Conservation (phyloP, 768 basidiomycete species). For the Mycena chlorophos region DNA sequence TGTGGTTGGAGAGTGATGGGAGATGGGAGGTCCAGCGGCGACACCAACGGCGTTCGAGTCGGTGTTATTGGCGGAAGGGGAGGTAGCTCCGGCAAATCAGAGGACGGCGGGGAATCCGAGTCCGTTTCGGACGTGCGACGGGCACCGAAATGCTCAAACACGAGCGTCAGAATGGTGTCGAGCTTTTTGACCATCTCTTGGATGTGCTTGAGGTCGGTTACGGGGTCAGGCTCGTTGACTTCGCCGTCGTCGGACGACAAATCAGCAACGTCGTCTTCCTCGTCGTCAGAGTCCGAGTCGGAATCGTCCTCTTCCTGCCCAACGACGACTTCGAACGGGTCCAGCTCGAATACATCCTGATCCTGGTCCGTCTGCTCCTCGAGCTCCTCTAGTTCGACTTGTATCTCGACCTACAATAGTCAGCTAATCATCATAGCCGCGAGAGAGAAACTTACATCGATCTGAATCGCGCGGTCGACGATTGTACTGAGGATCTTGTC, state of each 20-base stretch:
- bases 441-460: conserved; percentile 69
- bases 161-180: conserved; percentile 79
- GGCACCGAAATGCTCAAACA: conserved; percentile 77
- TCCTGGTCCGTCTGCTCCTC: conserved; percentile 52
- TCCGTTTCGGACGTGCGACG: conserved; percentile 23
- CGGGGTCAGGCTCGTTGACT: conserved; percentile 40
- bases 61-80: conserved; percentile 29
- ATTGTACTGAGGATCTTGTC: conserved; percentile 85
- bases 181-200: conserved; percentile 90
- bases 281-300: conserved; percentile 55
- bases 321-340: conserved; percentile 82
- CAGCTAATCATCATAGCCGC: background rate
- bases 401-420: conserved; percentile 80
- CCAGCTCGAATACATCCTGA: conserved; percentile 68
- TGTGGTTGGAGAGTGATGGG: conserved; percentile 26
- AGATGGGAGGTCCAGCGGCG: conserved; percentile 28
- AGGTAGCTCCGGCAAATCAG: conserved; percentile 38
- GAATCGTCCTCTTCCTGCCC: conserved; percentile 70
- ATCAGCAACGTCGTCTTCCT: conserved; percentile 63
- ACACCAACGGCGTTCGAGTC: conserved; percentile 17
- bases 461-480: conserved; percentile 91
- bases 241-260: conserved; percentile 67
- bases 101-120: conserved; percentile 23
- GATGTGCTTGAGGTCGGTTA: conserved; percentile 64
- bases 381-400: conserved; percentile 90